Evolutionary conservation across 176 grass and related monocot genomes (phyloP), one percentile per base, ranked within the genome.

Genomic region (Oropetium thomaeum): DNA sequence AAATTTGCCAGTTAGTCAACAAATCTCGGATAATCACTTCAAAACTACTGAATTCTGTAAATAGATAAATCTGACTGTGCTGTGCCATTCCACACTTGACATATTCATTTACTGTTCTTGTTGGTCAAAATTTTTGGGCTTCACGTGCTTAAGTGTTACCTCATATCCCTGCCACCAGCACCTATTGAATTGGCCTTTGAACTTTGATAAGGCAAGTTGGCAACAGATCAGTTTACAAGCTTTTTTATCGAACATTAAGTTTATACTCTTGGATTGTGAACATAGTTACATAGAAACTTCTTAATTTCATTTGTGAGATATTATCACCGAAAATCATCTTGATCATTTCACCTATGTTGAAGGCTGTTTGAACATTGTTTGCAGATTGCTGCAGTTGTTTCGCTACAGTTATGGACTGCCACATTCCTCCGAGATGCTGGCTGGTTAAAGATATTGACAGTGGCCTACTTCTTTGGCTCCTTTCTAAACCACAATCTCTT

Each of bases 401-500:
- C 84, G 10, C 87, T 99, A 47, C 92, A 99, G 85, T 58, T 99
- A 14, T 95, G 89, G 89, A 88, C 89, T 13, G 89, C 96, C 2
- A 82, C 82, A 20, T 61, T 79, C 40, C 77, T 99, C 29, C 77
- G 30, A 1, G 82, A 85, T 10, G 84, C 96, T 54, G 77, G 89
- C 77, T 96, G 92, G 96, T 20, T 82, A 65, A 96, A 92, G 83
- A 86, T 99, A 3, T 63, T 92, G 73, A 62, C 20, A 8, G 41
- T 96, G 8, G 84, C 92, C 66, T 99, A 99, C 61, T 96, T 99
- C 80, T 99, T 99, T 3, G 96, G 96, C 31, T 92, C 96, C 60
- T 99, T 99, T 48, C 79, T 99, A 43, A 99, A 99, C 80, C 92
- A 99, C 80, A 99, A 99, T 30, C 87, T 99, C 60, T 99, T 99